Base-by-base conservation (phyloP, 495 filamentous ascomycete species). In the Tuber calosporum region DNA sequence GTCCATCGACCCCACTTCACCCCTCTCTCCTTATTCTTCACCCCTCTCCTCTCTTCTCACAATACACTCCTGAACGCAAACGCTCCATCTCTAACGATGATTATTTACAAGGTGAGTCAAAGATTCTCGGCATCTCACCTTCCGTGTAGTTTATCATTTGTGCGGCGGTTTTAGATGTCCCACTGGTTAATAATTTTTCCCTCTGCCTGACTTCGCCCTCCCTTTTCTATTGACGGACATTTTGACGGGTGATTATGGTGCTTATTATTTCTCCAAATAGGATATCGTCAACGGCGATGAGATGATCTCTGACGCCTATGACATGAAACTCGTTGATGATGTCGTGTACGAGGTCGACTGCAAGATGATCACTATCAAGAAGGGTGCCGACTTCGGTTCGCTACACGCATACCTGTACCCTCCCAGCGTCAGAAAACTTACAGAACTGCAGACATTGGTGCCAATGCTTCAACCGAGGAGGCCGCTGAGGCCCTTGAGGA, bases 401-500 rank as follows among this genome's bases (percentile, higher is more conserved):
- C 87, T 37, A 20, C 39, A 19, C n/a, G 39, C n/a, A 67, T 36
- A 20, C 30, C 42, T 39, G 26, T 38, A 48, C n/a, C 43, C 9
- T n/a, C 41, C 48, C 15, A 8, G n/a, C 81, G 40, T 81, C 71
- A 73, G 13, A 38, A 36, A 69, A 38, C 30, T 58, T 15, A 58
- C n/a, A 15, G 9, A 30, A 30, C n/a, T 36, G 34, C 74, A 89
- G 93, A 98, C 81, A 97, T 89, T 82, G 95, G 95, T 83, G 96
- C 93, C 85, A 99, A 98, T 85, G 92, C 95, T 74, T 98, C 95
- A 74, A 93, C 95, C 75, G 95, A 98, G 86, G 95, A 90, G 80
- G 89, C 82, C 71, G 53, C 7, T 4, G 93, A 90, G 36, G 94
- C 94, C 75, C 87, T 82, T 62, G 93, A 94, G 36, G 94, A 94